Evolutionary conservation across 1,284 basidiomycete species (phyloP).

Genomic region (Macrocystidia cucumis): DNA sequence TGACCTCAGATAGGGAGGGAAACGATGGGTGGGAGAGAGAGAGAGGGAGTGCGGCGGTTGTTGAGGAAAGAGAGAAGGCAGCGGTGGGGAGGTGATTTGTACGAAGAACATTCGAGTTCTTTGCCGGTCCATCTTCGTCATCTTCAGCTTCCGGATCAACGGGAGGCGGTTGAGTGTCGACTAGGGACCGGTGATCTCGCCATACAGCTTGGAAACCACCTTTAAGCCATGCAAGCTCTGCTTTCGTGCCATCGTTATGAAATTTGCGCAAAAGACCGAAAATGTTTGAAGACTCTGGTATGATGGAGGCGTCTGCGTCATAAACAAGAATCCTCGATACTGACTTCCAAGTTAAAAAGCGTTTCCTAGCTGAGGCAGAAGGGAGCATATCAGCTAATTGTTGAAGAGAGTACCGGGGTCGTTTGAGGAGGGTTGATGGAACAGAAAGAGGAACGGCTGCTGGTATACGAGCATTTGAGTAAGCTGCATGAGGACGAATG

Average conservation of each 20-base stretch:
- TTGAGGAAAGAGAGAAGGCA: conserved; percentile 57
- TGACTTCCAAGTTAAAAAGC: conserved; percentile 52
- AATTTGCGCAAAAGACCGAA: conserved; percentile 84
- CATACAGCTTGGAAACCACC: conserved; percentile 76
- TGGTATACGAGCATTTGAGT: conserved; percentile 56
- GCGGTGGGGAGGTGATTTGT: conserved; percentile 55
- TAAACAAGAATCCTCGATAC: conserved; percentile 69
- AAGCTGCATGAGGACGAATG: conserved; percentile 79
- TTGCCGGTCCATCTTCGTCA: conserved; percentile 18
- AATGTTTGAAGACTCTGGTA: conserved; percentile 65
- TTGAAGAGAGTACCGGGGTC: conserved; percentile 74
- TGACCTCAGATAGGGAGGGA: not conserved
- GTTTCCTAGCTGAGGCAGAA: conserved; percentile 42
- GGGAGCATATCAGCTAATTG: conserved; percentile 74
- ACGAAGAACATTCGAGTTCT: conserved; percentile 29
- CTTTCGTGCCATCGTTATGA: conserved; percentile 56
- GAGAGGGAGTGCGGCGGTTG: conserved; percentile 22
- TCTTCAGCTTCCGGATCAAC: conserved; percentile 45
- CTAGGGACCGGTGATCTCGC: conserved; percentile 41
- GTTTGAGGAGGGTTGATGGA: conserved; percentile 89
- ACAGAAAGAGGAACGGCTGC: conserved; percentile 85
- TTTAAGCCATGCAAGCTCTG: conserved; percentile 66
- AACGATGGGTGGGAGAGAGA: conserved; percentile 4
- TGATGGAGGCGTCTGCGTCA: conserved; percentile 64
- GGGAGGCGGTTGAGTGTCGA: conserved; percentile 39